Conservation (phyloP, 345 rosid genomes). For the Ceriops decandra region DNA sequence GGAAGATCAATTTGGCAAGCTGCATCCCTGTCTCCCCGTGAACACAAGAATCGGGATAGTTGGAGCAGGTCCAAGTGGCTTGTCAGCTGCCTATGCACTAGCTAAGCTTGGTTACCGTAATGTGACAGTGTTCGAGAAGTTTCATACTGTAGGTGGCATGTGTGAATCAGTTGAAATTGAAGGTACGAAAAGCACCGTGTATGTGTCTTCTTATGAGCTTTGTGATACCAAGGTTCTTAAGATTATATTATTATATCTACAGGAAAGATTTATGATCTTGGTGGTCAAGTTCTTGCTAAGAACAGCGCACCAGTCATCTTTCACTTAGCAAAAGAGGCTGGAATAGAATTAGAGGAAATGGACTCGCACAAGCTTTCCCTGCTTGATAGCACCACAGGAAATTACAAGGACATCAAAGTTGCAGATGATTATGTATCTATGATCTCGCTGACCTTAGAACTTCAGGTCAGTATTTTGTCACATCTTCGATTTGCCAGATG, state of each 20-base stretch:
- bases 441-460: slow-evolving; percentile 50
- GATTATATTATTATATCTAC: slow-evolving; percentile 2
- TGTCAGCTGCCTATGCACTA: slow-evolving; percentile 64
- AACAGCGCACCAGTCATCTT: slow-evolving; percentile 61
- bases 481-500: not conserved
- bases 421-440: slow-evolving; percentile 65
- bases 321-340: slow-evolving; percentile 55
- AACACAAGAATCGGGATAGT: slow-evolving; percentile 52
- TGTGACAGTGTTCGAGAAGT: slow-evolving; percentile 55
- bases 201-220: not conserved
- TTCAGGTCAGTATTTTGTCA: slow-evolving; percentile 43
- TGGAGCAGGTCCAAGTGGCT: slow-evolving; percentile 65
- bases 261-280: slow-evolving; percentile 64
- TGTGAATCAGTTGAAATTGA: slow-evolving; percentile 66
- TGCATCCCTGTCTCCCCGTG: slow-evolving; percentile 55
- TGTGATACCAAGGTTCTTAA: not conserved
- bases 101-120: slow-evolving; percentile 54
- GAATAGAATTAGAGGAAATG: slow-evolving; percentile 53
- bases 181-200: slow-evolving; percentile 33
- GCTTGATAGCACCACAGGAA: slow-evolving; percentile 49
- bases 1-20: slow-evolving; percentile 54
- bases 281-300: slow-evolving; percentile 74
- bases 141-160: slow-evolving; percentile 61
- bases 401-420: slow-evolving; percentile 48
- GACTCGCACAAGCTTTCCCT: slow-evolving; percentile 63